Base-by-base conservation (phyloP, 345 rosid species). In the Murraya koenigii region DNA sequence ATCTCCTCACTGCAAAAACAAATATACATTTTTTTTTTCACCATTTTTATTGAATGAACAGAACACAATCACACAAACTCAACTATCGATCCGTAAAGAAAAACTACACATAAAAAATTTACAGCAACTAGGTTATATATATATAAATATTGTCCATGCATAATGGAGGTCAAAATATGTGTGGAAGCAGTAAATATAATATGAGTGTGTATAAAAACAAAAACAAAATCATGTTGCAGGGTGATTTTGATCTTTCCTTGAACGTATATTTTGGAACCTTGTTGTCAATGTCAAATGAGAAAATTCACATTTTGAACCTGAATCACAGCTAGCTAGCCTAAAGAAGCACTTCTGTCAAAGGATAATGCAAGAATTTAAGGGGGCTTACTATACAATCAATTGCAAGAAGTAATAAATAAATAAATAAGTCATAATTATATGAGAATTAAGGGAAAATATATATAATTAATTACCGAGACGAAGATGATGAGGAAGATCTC, bases 1-100 rank as follows among this genome's bases (percentile, higher is more conserved):
- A 81, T 85, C 85, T 76, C 78, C 80, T 32, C 14, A 75, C 79
- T 69, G 80, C 77, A 71, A 58, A 55, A 67, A 41, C 17, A 52
- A 52, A 17, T 4, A 1, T 52, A 5, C 20, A 52, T 69, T 52
- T 69, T 70, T 52, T 69, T 70, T 30, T 61, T 39, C 75, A 30
- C 75, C 71, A 66, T 69, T 71, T 74, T 41, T 60, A 85, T 72
- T 78, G 38, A 80, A 44, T 22, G 8, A 79, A 69, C 36, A 49
- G 8, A 58, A 28, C 49, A 4, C 49, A 44, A 44, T 44, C 49
- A 3, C 49, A 3, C 49, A 44, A 44, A 44, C 49, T 13, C 49
- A 44, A 44, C 28, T 55, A 38, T 61, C 30, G 4, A 36, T 5
- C 11, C 10, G 14, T 1, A 6, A 63, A 13, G 10, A 15, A 71